Percentiles rank a stretch among this genome's conserved stretches.
Evolutionary conservation across 768 basidiomycete species (phyloP).

Genomic region (Neoboletus brunneissimus): DNA sequence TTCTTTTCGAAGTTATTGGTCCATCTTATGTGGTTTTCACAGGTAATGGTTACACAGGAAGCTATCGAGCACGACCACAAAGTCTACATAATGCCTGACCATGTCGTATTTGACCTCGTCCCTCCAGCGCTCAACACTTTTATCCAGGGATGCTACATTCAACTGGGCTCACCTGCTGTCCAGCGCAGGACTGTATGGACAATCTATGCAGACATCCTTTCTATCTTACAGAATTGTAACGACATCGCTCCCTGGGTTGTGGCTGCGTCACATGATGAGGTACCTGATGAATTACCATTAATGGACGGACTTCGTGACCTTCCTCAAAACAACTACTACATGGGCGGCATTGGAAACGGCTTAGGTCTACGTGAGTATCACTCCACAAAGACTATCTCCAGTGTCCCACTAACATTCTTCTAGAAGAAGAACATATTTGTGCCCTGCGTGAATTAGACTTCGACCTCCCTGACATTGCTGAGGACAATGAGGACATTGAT

Average conservation of each 20-base stretch:
- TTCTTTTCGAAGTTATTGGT: too few relatives aligned
- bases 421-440: too few relatives aligned
- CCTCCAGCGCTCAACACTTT: slow-evolving; percentile 27
- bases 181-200: neutral
- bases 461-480: neutral
- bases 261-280: neutral
- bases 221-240: neutral
- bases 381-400: neutral
- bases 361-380: neutral
- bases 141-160: neutral
- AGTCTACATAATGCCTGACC: slow-evolving; percentile 32
- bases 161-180: neutral
- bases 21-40: neutral
- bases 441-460: neutral
- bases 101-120: slow-evolving; percentile 36
- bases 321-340: neutral
- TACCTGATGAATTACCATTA: neutral
- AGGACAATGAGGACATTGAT: neutral
- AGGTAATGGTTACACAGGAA: neutral
- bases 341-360: neutral
- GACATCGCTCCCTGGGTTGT: neutral
- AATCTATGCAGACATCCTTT: neutral
- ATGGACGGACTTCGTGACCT: neutral
- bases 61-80: neutral
- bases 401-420: too few relatives aligned